Conservation (phyloP, 768 basidiomycete species). For the Leucosporidium yakuticum region DNA sequence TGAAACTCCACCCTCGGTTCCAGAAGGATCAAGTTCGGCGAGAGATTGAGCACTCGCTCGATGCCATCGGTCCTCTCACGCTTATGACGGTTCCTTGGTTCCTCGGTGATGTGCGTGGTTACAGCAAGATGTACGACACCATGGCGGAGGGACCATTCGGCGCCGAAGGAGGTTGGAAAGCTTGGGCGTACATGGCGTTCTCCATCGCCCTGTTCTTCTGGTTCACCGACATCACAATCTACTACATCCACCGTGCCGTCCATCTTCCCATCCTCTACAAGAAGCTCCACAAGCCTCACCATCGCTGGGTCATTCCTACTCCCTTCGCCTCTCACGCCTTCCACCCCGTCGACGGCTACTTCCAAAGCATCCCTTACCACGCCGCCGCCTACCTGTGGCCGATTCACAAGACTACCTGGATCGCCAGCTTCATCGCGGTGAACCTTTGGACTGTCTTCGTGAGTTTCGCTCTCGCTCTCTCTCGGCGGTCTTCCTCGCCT, state of each 20-base stretch:
- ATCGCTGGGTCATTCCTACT: constrained; percentile 96
- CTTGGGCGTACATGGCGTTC: constrained; percentile 35
- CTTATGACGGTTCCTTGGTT: constrained; percentile 90
- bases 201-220: constrained; percentile 53
- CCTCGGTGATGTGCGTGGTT: constrained; percentile 80
- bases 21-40: constrained; percentile 67
- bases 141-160: constrained; percentile 57
- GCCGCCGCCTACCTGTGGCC: constrained; percentile 85
- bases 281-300: constrained; percentile 89
- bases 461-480: constrained; percentile 38
- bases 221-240: constrained; percentile 88
- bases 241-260: constrained; percentile 90
- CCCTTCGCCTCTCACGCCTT: constrained; percentile 97
- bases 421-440: constrained; percentile 80
- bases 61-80: constrained; percentile 75
- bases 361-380: constrained; percentile 93
- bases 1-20: constrained; percentile 69
- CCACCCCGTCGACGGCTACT: constrained; percentile 89
- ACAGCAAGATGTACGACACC: constrained; percentile 69
- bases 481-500: not conserved
- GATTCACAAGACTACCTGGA: constrained; percentile 73
- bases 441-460: constrained; percentile 93
- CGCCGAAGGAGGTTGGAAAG: constrained; percentile 29
- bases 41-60: constrained; percentile 70
- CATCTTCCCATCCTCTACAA: constrained; percentile 86